Evolutionary conservation across 2,329 filamentous ascomycete genomes (phyloP).

Genomic region (Mollisia scopiformis): DNA sequence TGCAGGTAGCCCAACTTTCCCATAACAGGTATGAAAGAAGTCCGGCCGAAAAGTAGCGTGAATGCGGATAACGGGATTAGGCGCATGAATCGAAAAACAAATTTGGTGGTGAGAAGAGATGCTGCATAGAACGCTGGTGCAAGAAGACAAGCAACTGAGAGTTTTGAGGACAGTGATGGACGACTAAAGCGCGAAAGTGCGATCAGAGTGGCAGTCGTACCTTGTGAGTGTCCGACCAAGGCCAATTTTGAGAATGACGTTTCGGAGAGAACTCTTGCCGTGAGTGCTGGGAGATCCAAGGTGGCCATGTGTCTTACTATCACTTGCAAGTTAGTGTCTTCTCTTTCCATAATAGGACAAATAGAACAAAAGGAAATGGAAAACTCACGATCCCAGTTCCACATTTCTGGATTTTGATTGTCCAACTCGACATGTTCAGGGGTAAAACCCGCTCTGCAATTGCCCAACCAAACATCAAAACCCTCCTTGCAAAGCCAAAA

Average conservation of each 20-base stretch:
- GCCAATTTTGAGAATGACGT: conserved; percentile 83
- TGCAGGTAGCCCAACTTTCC: conserved; percentile 69
- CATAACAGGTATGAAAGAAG: conserved; percentile 89
- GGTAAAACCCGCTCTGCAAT: conserved; percentile 84
- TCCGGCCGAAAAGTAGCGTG: conserved; percentile 82
- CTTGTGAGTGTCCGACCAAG: conserved; percentile 85
- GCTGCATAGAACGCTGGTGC: conserved; percentile 90
- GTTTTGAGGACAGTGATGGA: conserved; percentile 77
- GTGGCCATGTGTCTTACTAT: conserved; percentile 82
- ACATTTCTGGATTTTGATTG: conserved; percentile 83
- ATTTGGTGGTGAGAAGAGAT: conserved; percentile 73
- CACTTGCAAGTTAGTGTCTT: not conserved
- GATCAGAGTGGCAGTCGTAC: conserved; percentile 85
- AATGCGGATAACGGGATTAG: conserved; percentile 77
- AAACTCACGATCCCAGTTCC: conserved; percentile 77
- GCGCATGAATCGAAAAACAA: conserved; percentile 90
- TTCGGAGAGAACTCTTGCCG: conserved; percentile 76
- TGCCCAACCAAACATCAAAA: conserved; percentile 93
- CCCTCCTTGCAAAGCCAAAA: conserved; percentile 92
- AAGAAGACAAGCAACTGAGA: conserved; percentile 87
- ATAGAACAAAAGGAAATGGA: not conserved
- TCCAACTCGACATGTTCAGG: conserved; percentile 74
- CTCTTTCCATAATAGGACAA: not conserved
- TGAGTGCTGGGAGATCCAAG: conserved; percentile 80
- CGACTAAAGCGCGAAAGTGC: conserved; percentile 87